Percentiles rank a stretch among this genome's conserved stretches.
phyloP scores from a whole-genome alignment of 2,329 filamentous ascomycete genomes.

The Clonostachys rhizophaga region DNA sequence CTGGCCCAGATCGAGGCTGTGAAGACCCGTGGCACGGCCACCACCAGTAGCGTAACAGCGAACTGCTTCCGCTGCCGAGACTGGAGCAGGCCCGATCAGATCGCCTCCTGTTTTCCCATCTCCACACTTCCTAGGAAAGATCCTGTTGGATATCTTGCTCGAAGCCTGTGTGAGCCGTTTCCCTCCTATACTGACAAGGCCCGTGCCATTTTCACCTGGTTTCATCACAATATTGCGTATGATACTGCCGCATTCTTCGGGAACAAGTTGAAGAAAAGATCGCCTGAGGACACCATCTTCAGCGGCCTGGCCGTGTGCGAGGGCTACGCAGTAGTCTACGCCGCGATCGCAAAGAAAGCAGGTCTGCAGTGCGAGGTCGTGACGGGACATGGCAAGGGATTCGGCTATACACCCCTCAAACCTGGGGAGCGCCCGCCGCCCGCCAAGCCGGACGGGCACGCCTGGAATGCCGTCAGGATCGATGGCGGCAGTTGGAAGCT shows the following conservation, averaged over 20 bases:
- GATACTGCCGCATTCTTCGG: conserved; percentile 77
- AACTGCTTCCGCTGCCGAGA: conserved; percentile 78
- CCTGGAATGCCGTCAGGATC: conserved; percentile 90
- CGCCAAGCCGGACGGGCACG: conserved; percentile 62
- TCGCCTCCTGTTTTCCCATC: conserved; percentile 73
- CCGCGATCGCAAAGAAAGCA: conserved; percentile 70
- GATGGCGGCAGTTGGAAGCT: conserved; percentile 89
- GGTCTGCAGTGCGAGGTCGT: conserved; percentile 76
- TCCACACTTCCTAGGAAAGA: conserved; percentile 61
- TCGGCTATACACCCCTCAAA: conserved; percentile 59
- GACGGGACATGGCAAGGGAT: conserved; percentile 81
- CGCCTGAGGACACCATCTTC: conserved; percentile 68
- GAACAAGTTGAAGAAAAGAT: conserved; percentile 60
- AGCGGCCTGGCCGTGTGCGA: conserved; percentile 84
- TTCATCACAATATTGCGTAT: conserved; percentile 89
- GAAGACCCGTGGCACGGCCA: conserved; percentile 17
- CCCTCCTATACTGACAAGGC: conserved; percentile 85
- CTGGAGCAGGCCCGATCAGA: conserved; percentile 74
- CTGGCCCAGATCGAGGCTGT: conserved; percentile 43
- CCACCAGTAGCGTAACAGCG: conserved; percentile 6
- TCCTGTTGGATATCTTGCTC: conserved; percentile 70
- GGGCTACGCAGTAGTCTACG: conserved; percentile 82
- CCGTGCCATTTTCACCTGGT: conserved; percentile 88
- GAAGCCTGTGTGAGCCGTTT: conserved; percentile 74
- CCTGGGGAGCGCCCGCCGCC: conserved; percentile 64